Evolutionary conservation across 805 yeast genomes (phyloP), one percentile per base, ranked within the genome.

Genomic region (Ogataea trehalophila): DNA sequence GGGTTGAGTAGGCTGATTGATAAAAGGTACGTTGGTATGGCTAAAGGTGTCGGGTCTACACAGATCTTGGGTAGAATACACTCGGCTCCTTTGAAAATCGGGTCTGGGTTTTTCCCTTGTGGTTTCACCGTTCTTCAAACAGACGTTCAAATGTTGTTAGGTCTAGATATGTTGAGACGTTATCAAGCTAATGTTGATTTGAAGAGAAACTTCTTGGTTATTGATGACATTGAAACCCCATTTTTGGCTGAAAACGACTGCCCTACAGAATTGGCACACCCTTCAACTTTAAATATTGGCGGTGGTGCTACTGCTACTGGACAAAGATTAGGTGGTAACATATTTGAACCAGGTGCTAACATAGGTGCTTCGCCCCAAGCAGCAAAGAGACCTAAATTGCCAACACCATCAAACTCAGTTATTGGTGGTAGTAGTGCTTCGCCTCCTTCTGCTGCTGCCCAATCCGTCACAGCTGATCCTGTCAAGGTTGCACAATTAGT

Each of bases 161-260:
- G 99, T 0, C 72, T 94, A 44, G 99, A 94, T 65, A 78, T 92
- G 96, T 74, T 94, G 58, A 83, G 85, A 66, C 81, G 96, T 54
- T 92, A 90, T 64, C 90, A 83, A 61, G 95, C 95, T 42, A 69
- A 74, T 36, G 80, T 94, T 44, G 96, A 94, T 63, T 72, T 94
- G 55, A 75, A 75, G 39, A 71, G 71, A 41, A 83, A 87, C 59
- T 75, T 74, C 9, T 73, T 94, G 46, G 73, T 76, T 2, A 79
- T 92, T 46, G 94, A 86, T n/a, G 83, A 80, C 46, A 80, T 81
- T 26, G 84, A 82, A 53, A 79, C 95, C 0, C 74, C 74, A 26
- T 92, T 92, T 58, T 70, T 92, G 50, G 70, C 79, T 15, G 97
- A 89, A 54, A 66, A 75, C 23, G 96, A 89, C 50, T 74, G 85